phyloP scores from a whole-genome alignment of 148 eudicot genomes.

The Silene conica region DNA sequence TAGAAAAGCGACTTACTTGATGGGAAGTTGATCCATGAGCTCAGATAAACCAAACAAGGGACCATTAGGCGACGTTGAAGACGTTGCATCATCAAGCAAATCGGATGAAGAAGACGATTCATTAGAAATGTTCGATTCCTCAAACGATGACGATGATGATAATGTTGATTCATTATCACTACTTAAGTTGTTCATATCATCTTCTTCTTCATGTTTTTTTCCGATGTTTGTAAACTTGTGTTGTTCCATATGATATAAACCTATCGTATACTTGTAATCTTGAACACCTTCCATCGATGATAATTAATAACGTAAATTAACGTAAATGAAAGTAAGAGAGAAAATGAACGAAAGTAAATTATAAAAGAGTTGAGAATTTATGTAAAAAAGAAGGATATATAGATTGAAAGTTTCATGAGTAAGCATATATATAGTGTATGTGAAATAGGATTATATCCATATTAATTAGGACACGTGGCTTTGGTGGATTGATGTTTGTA shows the following conservation, averaged over 20 bases:
- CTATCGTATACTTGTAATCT: conserved; percentile 25
- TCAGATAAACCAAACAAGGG: conserved; percentile 54
- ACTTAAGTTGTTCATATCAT: conserved; percentile 16
- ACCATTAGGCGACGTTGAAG: conserved; percentile 35
- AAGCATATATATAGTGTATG: conserved; percentile 15
- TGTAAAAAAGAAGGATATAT: background rate
- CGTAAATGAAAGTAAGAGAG: conserved; percentile 2
- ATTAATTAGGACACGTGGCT: conserved; percentile 22
- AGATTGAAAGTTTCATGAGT: conserved; percentile 21
- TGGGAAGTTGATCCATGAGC: conserved; percentile 72
- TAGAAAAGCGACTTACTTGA: conserved; percentile 55
- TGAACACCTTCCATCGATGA: conserved; percentile 41
- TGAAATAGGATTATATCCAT: background rate
- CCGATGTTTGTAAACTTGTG: conserved; percentile 22
- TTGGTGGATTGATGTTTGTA: background rate
- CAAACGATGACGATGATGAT: conserved; percentile 30
- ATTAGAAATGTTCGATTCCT: conserved; percentile 34
- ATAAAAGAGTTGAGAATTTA: background rate
- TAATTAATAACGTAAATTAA: too few species aligned
- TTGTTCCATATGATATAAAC: conserved; percentile 19
- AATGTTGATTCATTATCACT: background rate
- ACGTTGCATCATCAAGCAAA: conserved; percentile 64
- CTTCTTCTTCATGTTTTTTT: conserved; percentile 22
- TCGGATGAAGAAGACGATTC: conserved; percentile 55
- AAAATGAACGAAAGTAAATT: background rate